These are phyloP conservation scores for Stephania yunnanensis DNA, from an alignment of 164 flowering plant genomes.

Conservation along the genomic window DNA sequence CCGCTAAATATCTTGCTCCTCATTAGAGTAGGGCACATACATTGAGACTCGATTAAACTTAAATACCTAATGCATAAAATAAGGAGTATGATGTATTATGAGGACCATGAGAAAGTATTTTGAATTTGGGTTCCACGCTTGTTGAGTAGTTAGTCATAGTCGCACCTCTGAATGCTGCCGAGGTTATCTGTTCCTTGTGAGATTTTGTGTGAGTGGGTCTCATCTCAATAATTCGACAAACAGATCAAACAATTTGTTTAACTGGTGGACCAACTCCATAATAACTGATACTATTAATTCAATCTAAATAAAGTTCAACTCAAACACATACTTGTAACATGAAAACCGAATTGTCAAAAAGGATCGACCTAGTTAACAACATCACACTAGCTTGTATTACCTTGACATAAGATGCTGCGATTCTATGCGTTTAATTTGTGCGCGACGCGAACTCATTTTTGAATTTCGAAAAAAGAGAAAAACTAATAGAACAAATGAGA, in stretches of 20 bases:
- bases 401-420: neutral
- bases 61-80: neutral
- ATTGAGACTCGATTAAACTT: neutral
- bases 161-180: no score
- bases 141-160: no score
- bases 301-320: neutral
- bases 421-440: neutral
- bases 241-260: neutral
- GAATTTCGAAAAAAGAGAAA: neutral
- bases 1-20: neutral
- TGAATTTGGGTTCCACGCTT: no score
- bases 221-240: no score
- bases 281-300: neutral
- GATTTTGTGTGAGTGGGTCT: no score
- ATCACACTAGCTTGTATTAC: neutral
- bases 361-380: neutral
- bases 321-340: neutral
- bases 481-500: neutral
- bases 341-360: neutral
- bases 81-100: no score
- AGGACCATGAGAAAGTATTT: no score
- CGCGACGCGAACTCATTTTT: neutral
- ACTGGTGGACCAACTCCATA: neutral
- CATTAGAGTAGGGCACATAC: neutral
- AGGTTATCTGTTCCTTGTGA: no score